These are phyloP conservation scores for Didymella sp. DNA, from an alignment of 2,329 filamentous ascomycete genomes.

Conservation along the genomic window DNA sequence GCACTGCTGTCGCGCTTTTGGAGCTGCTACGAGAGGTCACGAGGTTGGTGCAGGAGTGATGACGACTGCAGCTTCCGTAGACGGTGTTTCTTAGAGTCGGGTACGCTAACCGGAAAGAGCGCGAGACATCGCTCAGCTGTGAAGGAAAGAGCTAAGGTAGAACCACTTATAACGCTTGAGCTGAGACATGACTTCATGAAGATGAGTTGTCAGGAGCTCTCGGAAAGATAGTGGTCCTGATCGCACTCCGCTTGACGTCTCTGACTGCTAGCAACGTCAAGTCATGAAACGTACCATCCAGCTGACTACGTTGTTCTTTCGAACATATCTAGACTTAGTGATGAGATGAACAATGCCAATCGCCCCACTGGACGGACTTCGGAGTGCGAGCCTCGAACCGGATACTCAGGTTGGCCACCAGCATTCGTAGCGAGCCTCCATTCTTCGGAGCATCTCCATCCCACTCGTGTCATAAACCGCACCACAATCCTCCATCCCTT, in stretches of 20 bases:
- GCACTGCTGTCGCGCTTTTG: background rate
- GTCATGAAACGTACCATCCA: background rate
- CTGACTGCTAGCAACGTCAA: background rate
- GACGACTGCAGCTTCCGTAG: background rate
- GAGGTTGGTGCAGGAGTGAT: background rate
- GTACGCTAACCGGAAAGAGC: background rate
- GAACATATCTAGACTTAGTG: constrained; percentile 62
- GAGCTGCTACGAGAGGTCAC: background rate
- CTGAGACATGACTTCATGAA: background rate
- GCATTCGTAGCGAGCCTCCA: background rate
- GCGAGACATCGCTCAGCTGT: background rate
- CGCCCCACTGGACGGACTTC: constrained; percentile 52
- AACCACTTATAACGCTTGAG: background rate
- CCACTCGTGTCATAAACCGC: background rate
- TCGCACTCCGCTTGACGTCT: background rate
- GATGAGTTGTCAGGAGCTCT: background rate
- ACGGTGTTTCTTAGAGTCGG: background rate
- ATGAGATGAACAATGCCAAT: constrained; percentile 58
- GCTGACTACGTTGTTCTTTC: background rate
- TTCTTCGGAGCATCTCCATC: background rate
- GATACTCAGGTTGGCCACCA: constrained; percentile 34
- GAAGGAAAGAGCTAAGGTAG: background rate
- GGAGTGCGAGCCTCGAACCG: background rate
- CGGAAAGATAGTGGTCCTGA: background rate
- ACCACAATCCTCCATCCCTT: constrained; percentile 1